Base-by-base conservation (phyloP, 441 rosid genomes). In the Dalechampia spathulata region DNA sequence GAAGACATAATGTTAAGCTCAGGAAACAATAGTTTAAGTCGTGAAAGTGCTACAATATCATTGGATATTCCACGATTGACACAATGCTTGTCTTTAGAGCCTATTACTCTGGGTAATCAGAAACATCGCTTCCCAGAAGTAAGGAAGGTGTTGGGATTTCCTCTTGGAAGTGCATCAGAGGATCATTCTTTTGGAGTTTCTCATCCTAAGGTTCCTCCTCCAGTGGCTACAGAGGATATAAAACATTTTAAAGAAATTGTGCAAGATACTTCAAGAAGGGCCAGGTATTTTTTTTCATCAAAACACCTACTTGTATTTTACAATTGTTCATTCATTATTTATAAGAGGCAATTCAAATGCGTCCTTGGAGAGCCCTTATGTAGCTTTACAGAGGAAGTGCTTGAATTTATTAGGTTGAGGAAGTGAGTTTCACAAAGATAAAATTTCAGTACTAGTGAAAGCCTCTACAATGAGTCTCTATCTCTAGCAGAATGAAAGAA, bases 1-100 rank as follows among this genome's bases (percentile, higher is more conserved):
- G 63, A 49, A 54, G 59, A 65, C 68, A 70, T 53, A 53, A 85
- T 86, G 91, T 65, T 79, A 63, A 73, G 75, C 60, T 72, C 83
- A 16, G 88, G 82, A 59, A 76, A 75, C 74, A 70, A 52, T 75
- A 70, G 54, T 75, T 69, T 73, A 65, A 75, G 75, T 56, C 71
- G 84, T 62, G 88, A 79, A 52, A 63, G 61, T 57, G 64, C 69
- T 4, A 63, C 82, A 20, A 60, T 53, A 28, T 67, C 96, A 6
- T 70, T 85, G 12, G 96, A 92, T 57, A 42, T 62, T 51, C 76
- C 58, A 7, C 65, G 78, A 0, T 25, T 78, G 39, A 60, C 77
- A 14, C 77, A 72, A 22, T 75, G 69, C 42, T 59, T 83, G 57
- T 39, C 36, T 41, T 66, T 81, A 77, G 90, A 83, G 51, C 85